Base-by-base conservation (phyloP, 768 basidiomycete genomes). In the Leccinum boreale region DNA sequence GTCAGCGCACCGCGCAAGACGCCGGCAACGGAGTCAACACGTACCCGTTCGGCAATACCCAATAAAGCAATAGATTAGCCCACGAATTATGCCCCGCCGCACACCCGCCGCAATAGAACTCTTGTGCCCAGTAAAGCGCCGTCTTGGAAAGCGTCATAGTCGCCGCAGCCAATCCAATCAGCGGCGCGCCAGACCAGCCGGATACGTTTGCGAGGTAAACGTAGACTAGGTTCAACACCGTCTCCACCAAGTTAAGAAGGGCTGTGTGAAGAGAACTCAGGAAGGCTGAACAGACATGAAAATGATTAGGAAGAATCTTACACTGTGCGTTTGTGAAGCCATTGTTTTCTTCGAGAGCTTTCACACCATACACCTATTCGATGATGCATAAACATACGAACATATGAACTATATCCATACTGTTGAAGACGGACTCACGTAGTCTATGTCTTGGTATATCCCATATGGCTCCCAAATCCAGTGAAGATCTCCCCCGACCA, bases 391-490 rank as follows among this genome's bases (percentile, higher is more conserved):
- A 65, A 78, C 74, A 55, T 77, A 61, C 72, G 77, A 57, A 48
- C 3, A 3, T 5, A 31, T 6, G 7, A 8, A 31, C 9, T 15
- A 4, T 19, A 48, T 44, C 5, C 8, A 39, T 39, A 6, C 17
- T n/a, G 39, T 42, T 39, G 17, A 39, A n/a, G 21, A n/a, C 5
- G 11, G 31, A 70, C 75, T 55, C 60, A 78, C 76, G 46, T 73
- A 67, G 59, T 79, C 75, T 33, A 92, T 75, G n/a, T 86, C 76
- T 66, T 91, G 86, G 73, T 92, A 93, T 29, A 89, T 58, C 24
- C 78, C 81, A 67, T 95, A 95, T 2, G 92, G 92, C 58, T 81
- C 77, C 94, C 93, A 96, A 46, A 95, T 81, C 93, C 92, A 95
- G 64, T 94, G 89, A 48, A 94, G 77, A 71, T 94, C 92, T 3